phyloP scores from a whole-genome alignment of 75 land plant genomes.

The Larix kaempferi region DNA sequence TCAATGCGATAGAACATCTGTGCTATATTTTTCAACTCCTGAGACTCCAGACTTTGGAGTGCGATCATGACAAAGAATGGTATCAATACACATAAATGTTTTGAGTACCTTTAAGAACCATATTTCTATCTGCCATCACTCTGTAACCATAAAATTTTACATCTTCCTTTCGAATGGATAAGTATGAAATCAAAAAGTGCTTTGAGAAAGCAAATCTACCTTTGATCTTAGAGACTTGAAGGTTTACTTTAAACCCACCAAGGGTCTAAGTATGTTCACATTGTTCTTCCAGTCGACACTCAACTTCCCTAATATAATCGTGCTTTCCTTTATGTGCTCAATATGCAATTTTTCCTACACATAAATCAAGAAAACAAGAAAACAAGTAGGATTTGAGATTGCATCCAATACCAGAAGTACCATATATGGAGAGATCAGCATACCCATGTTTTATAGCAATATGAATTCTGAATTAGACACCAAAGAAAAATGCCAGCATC shows the following conservation, averaged over 20 bases:
- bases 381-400: too few species aligned
- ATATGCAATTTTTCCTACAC: conserved; percentile 67
- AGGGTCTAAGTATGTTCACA: conserved; percentile 32
- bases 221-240: conserved; percentile 42
- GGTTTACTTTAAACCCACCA: conserved; percentile 44
- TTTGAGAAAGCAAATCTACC: conserved; percentile 24
- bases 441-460: conserved; percentile 91
- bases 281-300: conserved; percentile 59
- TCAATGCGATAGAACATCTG: not conserved
- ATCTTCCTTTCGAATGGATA: too few species aligned
- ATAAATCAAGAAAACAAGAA: not conserved
- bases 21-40: conserved; percentile 30
- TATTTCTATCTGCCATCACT: too few species aligned
- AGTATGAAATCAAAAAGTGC: too few species aligned
- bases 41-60: conserved; percentile 32
- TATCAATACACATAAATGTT: conserved; percentile 15
- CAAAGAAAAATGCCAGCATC: conserved; percentile 64
- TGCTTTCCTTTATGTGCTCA: conserved; percentile 74
- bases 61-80: conserved; percentile 23
- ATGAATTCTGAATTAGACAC: conserved; percentile 78
- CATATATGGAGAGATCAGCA: conserved; percentile 3
- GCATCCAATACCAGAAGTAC: too few species aligned
- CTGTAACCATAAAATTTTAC: too few species aligned
- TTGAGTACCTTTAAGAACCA: too few species aligned
- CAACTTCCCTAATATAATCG: conserved; percentile 45